These are phyloP conservation scores for Acanthochlamys bracteata DNA, from an alignment of 106 monocot genomes.

Conservation along the genomic window DNA sequence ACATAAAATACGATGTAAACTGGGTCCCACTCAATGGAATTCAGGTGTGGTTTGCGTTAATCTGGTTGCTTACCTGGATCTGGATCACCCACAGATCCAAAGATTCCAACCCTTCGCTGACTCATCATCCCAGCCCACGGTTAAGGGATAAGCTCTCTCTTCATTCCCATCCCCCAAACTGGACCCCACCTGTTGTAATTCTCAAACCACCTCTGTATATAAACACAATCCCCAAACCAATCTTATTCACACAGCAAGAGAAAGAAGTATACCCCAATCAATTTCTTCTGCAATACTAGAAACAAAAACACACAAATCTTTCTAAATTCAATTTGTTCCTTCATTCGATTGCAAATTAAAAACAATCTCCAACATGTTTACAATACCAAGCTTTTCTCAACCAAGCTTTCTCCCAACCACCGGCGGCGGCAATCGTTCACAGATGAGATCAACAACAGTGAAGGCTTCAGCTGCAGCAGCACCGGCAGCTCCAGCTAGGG, in stretches of 20 bases:
- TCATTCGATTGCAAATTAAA: neutral
- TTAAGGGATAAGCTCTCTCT: neutral
- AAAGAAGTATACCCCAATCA: neutral
- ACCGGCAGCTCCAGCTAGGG: neutral
- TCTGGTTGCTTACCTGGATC: too few species aligned
- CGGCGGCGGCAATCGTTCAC: neutral
- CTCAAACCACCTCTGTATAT: neutral
- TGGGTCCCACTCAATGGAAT: too few species aligned
- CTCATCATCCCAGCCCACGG: neutral
- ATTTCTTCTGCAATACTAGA: neutral
- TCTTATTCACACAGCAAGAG: neutral
- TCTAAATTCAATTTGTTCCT: neutral
- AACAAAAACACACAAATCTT: neutral
- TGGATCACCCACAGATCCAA: neutral
- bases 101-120: slow-evolving; percentile 1
- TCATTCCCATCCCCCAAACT: neutral
- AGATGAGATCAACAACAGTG: neutral
- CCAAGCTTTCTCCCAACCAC: neutral
- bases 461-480: neutral
- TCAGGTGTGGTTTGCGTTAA: too few species aligned
- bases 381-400: neutral
- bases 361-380: neutral
- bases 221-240: neutral
- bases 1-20: too few species aligned
- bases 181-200: neutral